Evolutionary conservation across 495 filamentous ascomycete genomes (phyloP), one percentile per base, ranked within the genome.

Genomic region (Hypoxylon intermedium): DNA sequence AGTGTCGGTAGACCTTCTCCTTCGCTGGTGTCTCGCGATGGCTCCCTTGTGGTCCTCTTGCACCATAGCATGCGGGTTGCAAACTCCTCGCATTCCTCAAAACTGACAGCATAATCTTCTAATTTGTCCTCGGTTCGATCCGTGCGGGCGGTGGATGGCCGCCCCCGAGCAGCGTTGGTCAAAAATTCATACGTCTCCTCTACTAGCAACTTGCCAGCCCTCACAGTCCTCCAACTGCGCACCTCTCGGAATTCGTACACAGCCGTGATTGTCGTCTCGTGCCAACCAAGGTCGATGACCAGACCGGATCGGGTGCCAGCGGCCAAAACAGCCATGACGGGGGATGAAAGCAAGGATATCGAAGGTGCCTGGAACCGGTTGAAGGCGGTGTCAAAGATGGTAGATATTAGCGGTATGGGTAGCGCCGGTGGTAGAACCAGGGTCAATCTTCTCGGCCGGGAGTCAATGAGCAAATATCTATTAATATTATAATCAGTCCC

Each of bases 181-280:
- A 97, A 78, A 40, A 92, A 63, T 42, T 82, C 81, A 21, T 85
- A 89, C 67, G 88, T 88, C 68, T 89, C 83, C 61, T 87, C 78
- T 5, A 84, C 78, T 6, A 96, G 76, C 36, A 80, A 66, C 67
- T 87, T 89, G 60, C 86, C 91, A 11, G 87, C 92, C 59, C 94
- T 80, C 11, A 89, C 82, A 33, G 82, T 94, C 42, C 91, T 78
- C 54, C 75, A 79, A 24, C 82, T 81, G 19, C 74, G 69, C 4
- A 97, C 82, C 63, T 96, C 90, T 47, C 93, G 83, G 56, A 93
- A 95, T 71, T 98, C 95, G 67, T 90, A 97, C 16, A 98, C 79
- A 1, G 84, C 85, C 0, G 89, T 94, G 11, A 92, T 82, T 0
- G 87, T 83, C 0, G 91, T 93, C 69, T 97, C 95, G 34, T 82